Percentiles rank a stretch among this genome's conserved stretches.
phyloP scores from a whole-genome alignment of 768 basidiomycete genomes.

The Macrocybe gigantea region DNA sequence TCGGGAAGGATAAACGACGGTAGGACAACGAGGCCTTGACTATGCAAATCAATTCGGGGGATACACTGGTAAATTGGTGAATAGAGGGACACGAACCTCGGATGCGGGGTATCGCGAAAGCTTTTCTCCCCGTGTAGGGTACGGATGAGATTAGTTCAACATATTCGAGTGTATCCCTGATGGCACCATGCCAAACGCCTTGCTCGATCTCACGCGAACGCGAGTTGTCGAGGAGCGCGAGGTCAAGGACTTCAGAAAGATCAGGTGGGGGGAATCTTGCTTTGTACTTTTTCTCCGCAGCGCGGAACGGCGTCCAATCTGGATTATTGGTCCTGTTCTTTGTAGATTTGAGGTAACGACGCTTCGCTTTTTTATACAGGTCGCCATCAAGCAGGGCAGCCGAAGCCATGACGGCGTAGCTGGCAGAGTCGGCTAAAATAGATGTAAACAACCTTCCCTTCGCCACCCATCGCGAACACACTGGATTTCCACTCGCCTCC shows the following conservation, averaged over 20 bases:
- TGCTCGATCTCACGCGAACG: slow-evolving; percentile 34
- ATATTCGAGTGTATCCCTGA: slow-evolving; percentile 25
- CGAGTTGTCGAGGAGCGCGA: slow-evolving; percentile 39
- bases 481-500: slow-evolving; percentile 5
- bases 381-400: slow-evolving; percentile 29
- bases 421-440: slow-evolving; percentile 27
- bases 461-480: too few species aligned
- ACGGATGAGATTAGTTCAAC: neutral
- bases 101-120: slow-evolving; percentile 1
- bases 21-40: slow-evolving; percentile 75
- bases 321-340: slow-evolving; percentile 34
- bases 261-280: slow-evolving; percentile 74
- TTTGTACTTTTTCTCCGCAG: slow-evolving; percentile 78
- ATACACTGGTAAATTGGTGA: slow-evolving; percentile 6
- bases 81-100: slow-evolving; percentile 2
- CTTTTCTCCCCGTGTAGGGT: too few species aligned
- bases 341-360: slow-evolving; percentile 55
- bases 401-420: slow-evolving; percentile 19
- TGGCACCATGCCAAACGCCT: slow-evolving; percentile 44
- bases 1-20: slow-evolving; percentile 62
- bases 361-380: slow-evolving; percentile 55
- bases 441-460: neutral
- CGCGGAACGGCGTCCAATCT: slow-evolving; percentile 70
- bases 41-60: too few species aligned
- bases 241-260: slow-evolving; percentile 63